Conservation (phyloP, 192 early-diverging fungal species). For the Radiomyces spectabilis region DNA sequence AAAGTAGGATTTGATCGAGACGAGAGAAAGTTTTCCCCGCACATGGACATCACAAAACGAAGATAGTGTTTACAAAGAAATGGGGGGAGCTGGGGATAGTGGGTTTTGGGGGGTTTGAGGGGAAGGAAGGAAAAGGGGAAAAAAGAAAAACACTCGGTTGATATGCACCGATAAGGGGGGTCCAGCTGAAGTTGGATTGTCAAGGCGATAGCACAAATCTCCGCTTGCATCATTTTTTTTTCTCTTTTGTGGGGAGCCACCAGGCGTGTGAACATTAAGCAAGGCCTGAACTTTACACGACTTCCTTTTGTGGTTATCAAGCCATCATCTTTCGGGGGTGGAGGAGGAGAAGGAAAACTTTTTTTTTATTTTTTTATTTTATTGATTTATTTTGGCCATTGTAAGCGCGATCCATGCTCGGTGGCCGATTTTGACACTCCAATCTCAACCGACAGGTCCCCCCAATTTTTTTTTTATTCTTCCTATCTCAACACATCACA, state of each 20-base stretch:
- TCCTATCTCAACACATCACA: no score
- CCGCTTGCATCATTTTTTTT: neutral
- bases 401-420: no score
- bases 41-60: no score
- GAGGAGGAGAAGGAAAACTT: constrained; percentile 5
- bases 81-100: neutral
- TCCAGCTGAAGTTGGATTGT: no score
- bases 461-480: no score
- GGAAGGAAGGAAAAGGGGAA: neutral
- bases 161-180: constrained; percentile 12
- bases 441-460: no score
- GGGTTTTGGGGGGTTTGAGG: neutral
- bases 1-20: no score
- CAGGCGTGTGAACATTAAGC: constrained; percentile 1
- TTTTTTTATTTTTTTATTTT: no score
- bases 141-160: neutral
- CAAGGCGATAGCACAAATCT: no score
- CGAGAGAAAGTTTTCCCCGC: no score
- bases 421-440: no score
- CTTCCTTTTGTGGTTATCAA: constrained; percentile 15
- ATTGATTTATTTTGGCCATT: constrained; percentile 1
- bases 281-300: constrained; percentile 2
- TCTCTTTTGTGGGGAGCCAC: neutral
- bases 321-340: constrained; percentile 20
- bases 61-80: no score